Evolutionary conservation across 768 basidiomycete species (phyloP).

Genomic region (Hypsizygus marmoreus): DNA sequence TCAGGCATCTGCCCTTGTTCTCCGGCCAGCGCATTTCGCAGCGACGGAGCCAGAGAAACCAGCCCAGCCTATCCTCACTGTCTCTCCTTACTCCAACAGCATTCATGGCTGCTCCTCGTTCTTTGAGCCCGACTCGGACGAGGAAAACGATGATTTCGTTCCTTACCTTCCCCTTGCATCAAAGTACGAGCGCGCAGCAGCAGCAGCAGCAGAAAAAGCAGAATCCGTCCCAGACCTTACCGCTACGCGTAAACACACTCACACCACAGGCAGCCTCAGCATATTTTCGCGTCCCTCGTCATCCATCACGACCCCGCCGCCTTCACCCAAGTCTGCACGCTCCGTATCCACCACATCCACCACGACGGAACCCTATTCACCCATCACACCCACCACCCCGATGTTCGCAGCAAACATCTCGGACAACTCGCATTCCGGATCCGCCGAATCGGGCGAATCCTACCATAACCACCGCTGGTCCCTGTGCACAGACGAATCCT

Average conservation of each 20-base stretch:
- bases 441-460: background rate
- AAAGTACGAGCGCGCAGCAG: constrained; percentile 15
- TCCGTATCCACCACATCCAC: constrained; percentile 11
- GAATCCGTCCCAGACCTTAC: background rate
- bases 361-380: too few relatives aligned
- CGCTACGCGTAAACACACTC: background rate
- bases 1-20: constrained; percentile 20
- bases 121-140: constrained; percentile 12
- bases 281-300: constrained; percentile 19
- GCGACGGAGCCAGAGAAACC: constrained; percentile 4
- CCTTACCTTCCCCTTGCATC: constrained; percentile 18
- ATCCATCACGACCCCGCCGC: constrained; percentile 13
- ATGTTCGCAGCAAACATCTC: constrained; percentile 1
- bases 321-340: constrained; percentile 8
- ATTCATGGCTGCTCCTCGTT: constrained; percentile 1
- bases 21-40: constrained; percentile 6
- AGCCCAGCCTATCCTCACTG: constrained; percentile 8
- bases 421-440: background rate
- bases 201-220: background rate
- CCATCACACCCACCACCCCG: constrained; percentile 6
- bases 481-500: constrained; percentile 18
- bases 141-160: constrained; percentile 6
- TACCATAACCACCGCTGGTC: constrained; percentile 14
- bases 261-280: background rate
- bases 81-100: constrained; percentile 10